These are phyloP conservation scores for Oxyria digyna DNA, from an alignment of 148 eudicot species.

Conservation along the genomic window DNA sequence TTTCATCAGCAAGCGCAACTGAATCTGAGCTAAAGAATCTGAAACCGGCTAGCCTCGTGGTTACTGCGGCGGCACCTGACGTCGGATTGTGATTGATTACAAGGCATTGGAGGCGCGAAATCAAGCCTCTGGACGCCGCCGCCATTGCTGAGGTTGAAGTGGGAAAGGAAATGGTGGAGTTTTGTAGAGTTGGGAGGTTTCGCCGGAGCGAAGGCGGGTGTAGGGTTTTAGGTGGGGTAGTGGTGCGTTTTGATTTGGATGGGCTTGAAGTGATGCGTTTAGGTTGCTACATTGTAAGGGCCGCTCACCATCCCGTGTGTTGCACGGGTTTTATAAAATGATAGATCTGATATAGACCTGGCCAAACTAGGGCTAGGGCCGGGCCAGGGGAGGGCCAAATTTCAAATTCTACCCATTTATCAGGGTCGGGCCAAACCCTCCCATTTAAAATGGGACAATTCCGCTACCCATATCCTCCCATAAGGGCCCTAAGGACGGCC, in stretches of 20 bases:
- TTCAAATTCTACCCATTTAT: too few species aligned
- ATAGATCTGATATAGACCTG: too few species aligned
- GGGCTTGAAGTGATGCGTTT: background rate
- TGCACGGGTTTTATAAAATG: too few species aligned
- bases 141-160: constrained; percentile 18
- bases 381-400: too few species aligned
- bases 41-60: constrained; percentile 10
- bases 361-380: too few species aligned
- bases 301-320: too few species aligned
- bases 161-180: background rate
- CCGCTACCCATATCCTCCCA: too few species aligned
- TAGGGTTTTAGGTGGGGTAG: background rate
- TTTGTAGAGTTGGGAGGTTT: background rate
- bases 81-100: constrained; percentile 16
- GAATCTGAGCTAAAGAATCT: constrained; percentile 28
- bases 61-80: constrained; percentile 5
- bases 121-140: constrained; percentile 44
- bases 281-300: background rate
- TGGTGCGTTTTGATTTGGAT: background rate
- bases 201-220: constrained; percentile 1
- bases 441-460: too few species aligned
- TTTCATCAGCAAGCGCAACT: constrained; percentile 7
- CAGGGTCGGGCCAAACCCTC: too few species aligned
- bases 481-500: too few species aligned
- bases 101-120: constrained; percentile 35